Base-by-base conservation (phyloP, 2,329 filamentous ascomycete genomes). In the Atkinsonella texensis region DNA sequence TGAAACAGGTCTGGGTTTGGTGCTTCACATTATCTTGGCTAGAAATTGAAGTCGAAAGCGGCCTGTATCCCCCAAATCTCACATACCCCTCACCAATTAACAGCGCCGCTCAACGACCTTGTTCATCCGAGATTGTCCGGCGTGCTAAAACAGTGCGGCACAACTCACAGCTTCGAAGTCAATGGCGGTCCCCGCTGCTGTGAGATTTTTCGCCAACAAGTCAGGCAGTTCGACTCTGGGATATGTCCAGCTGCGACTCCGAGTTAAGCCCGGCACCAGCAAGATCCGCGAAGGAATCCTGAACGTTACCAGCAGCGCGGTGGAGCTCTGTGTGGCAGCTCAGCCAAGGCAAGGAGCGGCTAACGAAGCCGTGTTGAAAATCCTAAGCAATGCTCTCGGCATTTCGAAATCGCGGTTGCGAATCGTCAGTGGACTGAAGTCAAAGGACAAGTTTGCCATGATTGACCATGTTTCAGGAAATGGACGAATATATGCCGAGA, bases 291-390 rank as follows among this genome's bases (percentile, higher is more conserved):
- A 85, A 58, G 84, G 84, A 13, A 71, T 88, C 44, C 61, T 69
- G 2, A 70, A 72, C 0, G 65, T 88, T 4, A 74, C 74, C 0
- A 73, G 80, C 23, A 72, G 78, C 7, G 68, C 68, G 2, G 74
- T 88, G 46, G 77, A 85, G 54, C 63, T 89, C 1, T 84, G 81
- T 46, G 83, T 87, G 2, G 68, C 83, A 0, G 83, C 82, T 0
- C 81, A 76, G 56, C 74, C 84, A 11, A 74, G 75, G 54, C 81
- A 87, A 13, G 83, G 83, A 13, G 81, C 85, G 61, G 79, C 84
- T 5, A 88, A 88, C 61, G 77, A 76, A 60, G 83, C 84, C 4
- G 80, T 86, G 2, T 67, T 80, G 47, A 70, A 75, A 39, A 66
- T 87, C 4, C 68, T 89, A 51, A 82, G 83, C 56, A 69, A 79